A percentile compares a stretch with the other conserved stretches of the same genome.
Evolutionary conservation across 306 rosid genomes (phyloP).

Genomic region (Quercus glauca): DNA sequence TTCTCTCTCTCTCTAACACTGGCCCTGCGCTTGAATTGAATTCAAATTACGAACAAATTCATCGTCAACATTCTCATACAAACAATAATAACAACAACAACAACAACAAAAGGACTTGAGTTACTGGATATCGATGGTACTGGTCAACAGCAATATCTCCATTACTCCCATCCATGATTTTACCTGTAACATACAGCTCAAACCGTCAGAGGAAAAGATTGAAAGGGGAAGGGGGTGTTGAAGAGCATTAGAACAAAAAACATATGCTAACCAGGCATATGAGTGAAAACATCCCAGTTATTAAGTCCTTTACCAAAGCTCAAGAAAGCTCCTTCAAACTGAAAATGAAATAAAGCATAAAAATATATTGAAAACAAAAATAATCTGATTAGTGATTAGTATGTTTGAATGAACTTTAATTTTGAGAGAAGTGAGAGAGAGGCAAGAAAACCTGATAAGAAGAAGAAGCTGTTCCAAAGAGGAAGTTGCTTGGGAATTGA

Average conservation of each 20-base stretch:
- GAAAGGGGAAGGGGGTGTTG: not conserved
- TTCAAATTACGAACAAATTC: not conserved
- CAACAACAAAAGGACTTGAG: not conserved
- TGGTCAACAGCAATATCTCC: slow-evolving; percentile 79
- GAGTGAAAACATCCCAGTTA: slow-evolving; percentile 72
- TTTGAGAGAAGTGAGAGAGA: not conserved
- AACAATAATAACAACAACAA: not conserved
- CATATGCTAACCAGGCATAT: slow-evolving; percentile 41
- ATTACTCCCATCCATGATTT: slow-evolving; percentile 48
- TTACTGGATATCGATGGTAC: slow-evolving; percentile 66
- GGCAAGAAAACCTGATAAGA: slow-evolving; percentile 49
- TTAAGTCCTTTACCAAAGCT: slow-evolving; percentile 59
- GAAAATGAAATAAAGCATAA: not conserved
- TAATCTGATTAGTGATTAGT: not conserved
- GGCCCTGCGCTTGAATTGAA: not conserved
- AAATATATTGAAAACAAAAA: not conserved
- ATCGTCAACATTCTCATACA: not conserved
- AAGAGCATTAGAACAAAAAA: not conserved
- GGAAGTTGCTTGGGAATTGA: slow-evolving; percentile 42
- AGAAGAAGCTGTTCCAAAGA: slow-evolving; percentile 77
- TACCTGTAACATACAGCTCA: slow-evolving; percentile 29
- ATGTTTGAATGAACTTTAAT: not conserved
- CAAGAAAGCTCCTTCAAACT: slow-evolving; percentile 68
- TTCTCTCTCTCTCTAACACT: not conserved
- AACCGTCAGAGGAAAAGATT: not conserved